Evolutionary conservation across 2,329 filamentous ascomycete species (phyloP).

Genomic region (Sporothrix inflata): DNA sequence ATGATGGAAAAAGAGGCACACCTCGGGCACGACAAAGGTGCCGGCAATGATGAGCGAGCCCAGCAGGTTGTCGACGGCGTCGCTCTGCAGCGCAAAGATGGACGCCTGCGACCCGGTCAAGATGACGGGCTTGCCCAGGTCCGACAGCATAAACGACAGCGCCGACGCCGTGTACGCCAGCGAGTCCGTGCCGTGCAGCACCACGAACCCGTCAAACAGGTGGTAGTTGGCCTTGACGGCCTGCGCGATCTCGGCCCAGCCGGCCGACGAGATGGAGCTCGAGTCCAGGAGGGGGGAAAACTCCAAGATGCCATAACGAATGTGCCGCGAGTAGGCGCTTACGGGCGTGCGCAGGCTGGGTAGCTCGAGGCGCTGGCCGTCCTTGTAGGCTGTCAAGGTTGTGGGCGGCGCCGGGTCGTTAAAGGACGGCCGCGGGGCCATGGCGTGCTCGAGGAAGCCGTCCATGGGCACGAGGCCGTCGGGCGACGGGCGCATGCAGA

Average conservation of each 20-base stretch:
- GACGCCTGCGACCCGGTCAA: conserved; percentile 82
- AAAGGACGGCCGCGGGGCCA: conserved; percentile 81
- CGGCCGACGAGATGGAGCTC: conserved; percentile 82
- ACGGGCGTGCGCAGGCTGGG: conserved; percentile 77
- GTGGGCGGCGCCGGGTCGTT: conserved; percentile 68
- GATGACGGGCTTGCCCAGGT: conserved; percentile 88
- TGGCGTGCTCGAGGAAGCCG: conserved; percentile 79
- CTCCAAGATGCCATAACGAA: conserved; percentile 83
- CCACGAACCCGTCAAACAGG: conserved; percentile 86
- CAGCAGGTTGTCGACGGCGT: conserved; percentile 88
- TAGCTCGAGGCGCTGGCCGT: conserved; percentile 56
- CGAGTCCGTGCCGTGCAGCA: conserved; percentile 89
- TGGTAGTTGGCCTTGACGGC: conserved; percentile 85
- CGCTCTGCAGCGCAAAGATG: conserved; percentile 87
- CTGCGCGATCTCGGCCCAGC: conserved; percentile 82
- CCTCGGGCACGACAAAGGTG: conserved; percentile 90
- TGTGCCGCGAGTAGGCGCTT: conserved; percentile 77
- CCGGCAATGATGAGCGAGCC: conserved; percentile 87
- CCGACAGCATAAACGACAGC: conserved; percentile 89
- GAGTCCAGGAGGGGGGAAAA: conserved; percentile 86
- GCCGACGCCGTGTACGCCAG: conserved; percentile 88
- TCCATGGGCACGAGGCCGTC: conserved; percentile 79
- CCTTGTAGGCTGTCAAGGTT: conserved; percentile 55
- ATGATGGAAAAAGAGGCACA: conserved; percentile 92
- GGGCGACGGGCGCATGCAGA: conserved; percentile 84